phyloP scores from a whole-genome alignment of 768 basidiomycete species.

The Holtermanniella nyarrowii region DNA sequence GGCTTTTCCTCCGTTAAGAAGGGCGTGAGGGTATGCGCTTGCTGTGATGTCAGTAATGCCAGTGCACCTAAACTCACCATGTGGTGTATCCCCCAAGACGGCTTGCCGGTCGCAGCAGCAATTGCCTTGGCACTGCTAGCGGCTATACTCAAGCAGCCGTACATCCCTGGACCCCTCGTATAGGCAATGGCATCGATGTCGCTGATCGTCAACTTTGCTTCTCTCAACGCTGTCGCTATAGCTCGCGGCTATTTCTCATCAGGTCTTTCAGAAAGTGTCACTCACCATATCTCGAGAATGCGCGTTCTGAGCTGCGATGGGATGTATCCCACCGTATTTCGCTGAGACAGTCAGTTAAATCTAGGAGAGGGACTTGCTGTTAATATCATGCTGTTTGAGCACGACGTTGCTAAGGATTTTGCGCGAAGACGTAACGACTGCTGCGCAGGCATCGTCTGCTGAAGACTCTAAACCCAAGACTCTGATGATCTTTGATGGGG shows the following conservation, averaged over 20 bases:
- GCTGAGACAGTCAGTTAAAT: too few species aligned
- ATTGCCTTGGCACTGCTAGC: constrained; percentile 76
- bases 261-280: background rate
- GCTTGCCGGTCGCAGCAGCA: constrained; percentile 65
- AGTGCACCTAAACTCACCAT: constrained; percentile 53
- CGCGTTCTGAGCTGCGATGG: constrained; percentile 56
- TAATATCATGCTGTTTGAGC: constrained; percentile 58
- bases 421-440: constrained; percentile 63
- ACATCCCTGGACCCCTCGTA: constrained; percentile 62
- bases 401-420: constrained; percentile 72
- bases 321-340: constrained; percentile 41
- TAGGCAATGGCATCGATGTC: constrained; percentile 82
- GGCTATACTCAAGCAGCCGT: constrained; percentile 67
- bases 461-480: constrained; percentile 62
- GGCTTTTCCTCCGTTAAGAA: constrained; percentile 51
- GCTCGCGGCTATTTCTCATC: constrained; percentile 54
- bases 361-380: constrained; percentile 11
- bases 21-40: constrained; percentile 83
- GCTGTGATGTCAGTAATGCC: constrained; percentile 45
- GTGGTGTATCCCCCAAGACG: constrained; percentile 83
- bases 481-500: too few species aligned
- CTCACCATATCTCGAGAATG: constrained; percentile 71
- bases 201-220: constrained; percentile 52
- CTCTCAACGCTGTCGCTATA: constrained; percentile 55
- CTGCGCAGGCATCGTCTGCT: constrained; percentile 88